Evolutionary conservation across 441 rosid species (phyloP), one percentile per base, ranked within the genome.

Genomic region (Flueggea neowawraea): DNA sequence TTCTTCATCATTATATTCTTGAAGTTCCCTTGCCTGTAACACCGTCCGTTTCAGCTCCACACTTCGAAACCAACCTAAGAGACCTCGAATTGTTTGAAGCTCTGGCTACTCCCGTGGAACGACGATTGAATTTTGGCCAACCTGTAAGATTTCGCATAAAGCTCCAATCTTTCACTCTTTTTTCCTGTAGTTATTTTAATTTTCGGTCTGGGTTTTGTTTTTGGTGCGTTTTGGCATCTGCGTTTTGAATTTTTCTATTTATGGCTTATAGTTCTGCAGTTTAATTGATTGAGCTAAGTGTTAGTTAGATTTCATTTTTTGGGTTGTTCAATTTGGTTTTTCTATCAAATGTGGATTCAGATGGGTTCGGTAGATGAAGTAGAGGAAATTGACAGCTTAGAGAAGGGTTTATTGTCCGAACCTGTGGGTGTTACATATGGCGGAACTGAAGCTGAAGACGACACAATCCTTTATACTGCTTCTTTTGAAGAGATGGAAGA

Each of bases 401-500:
- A 81, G 61, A 83, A 59, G 71, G 80, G 86, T 51, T 66, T 87
- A 31, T 59, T 85, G 39, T 16, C 74, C 13, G 64, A 64, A 43
- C 16, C 66, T 14, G 48, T 11, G n/a, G 60, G 56, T 52, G 75
- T 55, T 32, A 33, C 44, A 14, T 39, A 62, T 7, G 81, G 63
- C 52, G 78, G 60, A 54, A 51, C 58, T 31, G 82, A 61, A 51
- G 60, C 31, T 10, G 81, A 73, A 12, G 83, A 79, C 15, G 86
- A 79, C 6, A 51, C 78, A 3, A 58, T 85, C 31, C 75, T 87
- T 8, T 85, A 81, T 49, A 45, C 77, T 50, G 91, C 89, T 6
- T 81, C 87, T 7, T 87, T 87, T 41, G 68, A 16, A 31, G 91
- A 83, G 45, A 80, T 69, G 75, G 91, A 85, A 58, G 91, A 83